Evolutionary conservation across 768 basidiomycete genomes (phyloP).

Genomic region (button mushroom (Agaricus bisporus)): DNA sequence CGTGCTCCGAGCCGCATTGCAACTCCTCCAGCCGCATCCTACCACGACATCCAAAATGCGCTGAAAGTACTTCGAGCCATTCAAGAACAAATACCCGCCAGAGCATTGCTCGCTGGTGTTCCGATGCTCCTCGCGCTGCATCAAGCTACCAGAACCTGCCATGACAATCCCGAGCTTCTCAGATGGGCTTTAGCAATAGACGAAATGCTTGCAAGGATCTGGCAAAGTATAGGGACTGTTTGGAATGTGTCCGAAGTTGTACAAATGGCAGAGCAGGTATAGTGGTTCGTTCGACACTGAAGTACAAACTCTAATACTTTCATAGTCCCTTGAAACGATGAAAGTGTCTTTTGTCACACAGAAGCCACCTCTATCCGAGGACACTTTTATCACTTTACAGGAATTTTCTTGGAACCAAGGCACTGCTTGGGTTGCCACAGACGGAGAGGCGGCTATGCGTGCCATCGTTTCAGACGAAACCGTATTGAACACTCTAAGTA

Average conservation of each 20-base stretch:
- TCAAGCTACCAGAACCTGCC: conserved; percentile 37
- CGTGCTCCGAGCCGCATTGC: conserved; percentile 33
- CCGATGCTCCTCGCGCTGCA: conserved; percentile 86
- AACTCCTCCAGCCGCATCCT: conserved; percentile 35
- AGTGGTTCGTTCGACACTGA: conserved; percentile 11
- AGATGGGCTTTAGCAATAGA: conserved; percentile 50
- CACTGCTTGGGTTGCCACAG: conserved; percentile 10
- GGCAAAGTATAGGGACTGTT: conserved; percentile 61
- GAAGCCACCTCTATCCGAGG: conserved; percentile 3
- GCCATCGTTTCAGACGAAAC: conserved; percentile 45
- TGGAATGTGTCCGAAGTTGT: conserved; percentile 62
- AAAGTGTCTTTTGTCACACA: conserved; percentile 5
- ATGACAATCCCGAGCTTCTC: conserved; percentile 29
- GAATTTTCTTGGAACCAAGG: conserved; percentile 10
- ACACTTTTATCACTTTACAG: conserved; percentile 8
- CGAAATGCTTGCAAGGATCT: conserved; percentile 57
- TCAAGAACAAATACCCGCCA: conserved; percentile 68
- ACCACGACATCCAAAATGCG: conserved; percentile 63
- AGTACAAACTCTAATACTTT: conserved; percentile 13
- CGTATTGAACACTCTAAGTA: conserved; percentile 59
- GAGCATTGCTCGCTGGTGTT: conserved; percentile 68
- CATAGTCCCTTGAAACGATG: conserved; percentile 6
- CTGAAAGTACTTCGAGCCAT: conserved; percentile 60
- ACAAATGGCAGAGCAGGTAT: conserved; percentile 50
- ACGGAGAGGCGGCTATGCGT: conserved; percentile 34